Evolutionary conservation across 768 basidiomycete species (phyloP).

Genomic region (Lactifluus hygrophoroides): DNA sequence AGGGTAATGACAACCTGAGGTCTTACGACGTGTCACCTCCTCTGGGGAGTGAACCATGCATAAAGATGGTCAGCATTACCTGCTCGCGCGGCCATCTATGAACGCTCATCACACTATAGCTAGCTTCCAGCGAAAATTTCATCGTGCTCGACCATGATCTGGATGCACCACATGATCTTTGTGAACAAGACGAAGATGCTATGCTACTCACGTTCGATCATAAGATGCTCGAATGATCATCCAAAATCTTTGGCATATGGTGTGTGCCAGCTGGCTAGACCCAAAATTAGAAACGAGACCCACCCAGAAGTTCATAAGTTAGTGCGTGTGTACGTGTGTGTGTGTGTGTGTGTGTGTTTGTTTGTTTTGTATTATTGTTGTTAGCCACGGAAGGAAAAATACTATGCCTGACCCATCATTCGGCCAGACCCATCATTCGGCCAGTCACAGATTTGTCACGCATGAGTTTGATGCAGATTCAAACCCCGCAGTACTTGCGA

Average conservation of each 20-base stretch:
- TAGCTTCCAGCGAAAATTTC: neutral
- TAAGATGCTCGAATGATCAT: neutral
- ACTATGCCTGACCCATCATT: too few species aligned
- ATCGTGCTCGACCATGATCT: conserved; percentile 1
- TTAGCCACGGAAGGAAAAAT: too few species aligned
- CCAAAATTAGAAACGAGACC: neutral
- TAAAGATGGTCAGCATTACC: neutral
- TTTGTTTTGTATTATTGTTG: too few species aligned
- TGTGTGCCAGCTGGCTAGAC: neutral
- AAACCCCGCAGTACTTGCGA: too few species aligned
- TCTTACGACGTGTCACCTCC: neutral
- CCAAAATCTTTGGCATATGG: too few species aligned
- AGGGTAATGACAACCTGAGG: neutral
- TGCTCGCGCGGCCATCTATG: neutral
- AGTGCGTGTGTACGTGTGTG: neutral
- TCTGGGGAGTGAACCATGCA: neutral
- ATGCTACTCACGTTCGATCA: conserved; percentile 3
- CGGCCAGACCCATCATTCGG: too few species aligned
- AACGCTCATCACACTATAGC: neutral
- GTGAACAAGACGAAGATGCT: conserved; percentile 5
- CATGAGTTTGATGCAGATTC: too few species aligned
- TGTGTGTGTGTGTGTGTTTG: neutral
- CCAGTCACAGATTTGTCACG: too few species aligned
- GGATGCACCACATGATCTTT: neutral
- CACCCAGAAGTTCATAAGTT: too few species aligned